Conservation (phyloP, 257 asterid species). For the Ehretia macrophylla region DNA sequence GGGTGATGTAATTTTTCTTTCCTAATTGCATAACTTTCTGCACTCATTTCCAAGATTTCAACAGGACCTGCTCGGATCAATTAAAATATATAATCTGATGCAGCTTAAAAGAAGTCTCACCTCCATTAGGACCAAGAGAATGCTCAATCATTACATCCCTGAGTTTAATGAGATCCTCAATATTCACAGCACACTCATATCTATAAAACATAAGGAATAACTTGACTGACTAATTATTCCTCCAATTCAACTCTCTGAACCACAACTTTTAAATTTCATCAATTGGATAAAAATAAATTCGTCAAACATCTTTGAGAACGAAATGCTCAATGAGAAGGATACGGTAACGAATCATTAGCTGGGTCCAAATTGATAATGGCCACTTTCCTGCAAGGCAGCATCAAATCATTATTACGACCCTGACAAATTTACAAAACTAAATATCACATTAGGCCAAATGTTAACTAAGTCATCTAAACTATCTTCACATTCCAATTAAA, state of each 20-base stretch:
- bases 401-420: background rate
- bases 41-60: too few relatives aligned
- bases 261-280: background rate
- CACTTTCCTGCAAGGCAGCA: constrained; percentile 63
- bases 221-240: background rate
- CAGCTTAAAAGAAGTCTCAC: constrained; percentile 32
- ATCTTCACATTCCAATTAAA: too few relatives aligned
- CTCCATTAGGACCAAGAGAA: constrained; percentile 97
- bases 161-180: constrained; percentile 87
- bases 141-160: constrained; percentile 91
- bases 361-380: constrained; percentile 94
- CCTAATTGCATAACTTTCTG: too few relatives aligned
- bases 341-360: constrained; percentile 94
- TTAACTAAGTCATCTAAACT: background rate
- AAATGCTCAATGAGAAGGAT: constrained; percentile 37
- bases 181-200: constrained; percentile 86
- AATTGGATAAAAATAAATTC: background rate
- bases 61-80: too few relatives aligned
- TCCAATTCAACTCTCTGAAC: constrained; percentile 4
- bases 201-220: constrained; percentile 53
- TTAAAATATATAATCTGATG: background rate
- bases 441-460: background rate
- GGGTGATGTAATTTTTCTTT: too few relatives aligned
- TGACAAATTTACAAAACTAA: background rate
- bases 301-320: background rate